Percentiles rank a stretch among this genome's conserved stretches.
Evolutionary conservation across 225 moss, liverwort and hornwort species (phyloP).

Genomic region (Lunularia cruciata): DNA sequence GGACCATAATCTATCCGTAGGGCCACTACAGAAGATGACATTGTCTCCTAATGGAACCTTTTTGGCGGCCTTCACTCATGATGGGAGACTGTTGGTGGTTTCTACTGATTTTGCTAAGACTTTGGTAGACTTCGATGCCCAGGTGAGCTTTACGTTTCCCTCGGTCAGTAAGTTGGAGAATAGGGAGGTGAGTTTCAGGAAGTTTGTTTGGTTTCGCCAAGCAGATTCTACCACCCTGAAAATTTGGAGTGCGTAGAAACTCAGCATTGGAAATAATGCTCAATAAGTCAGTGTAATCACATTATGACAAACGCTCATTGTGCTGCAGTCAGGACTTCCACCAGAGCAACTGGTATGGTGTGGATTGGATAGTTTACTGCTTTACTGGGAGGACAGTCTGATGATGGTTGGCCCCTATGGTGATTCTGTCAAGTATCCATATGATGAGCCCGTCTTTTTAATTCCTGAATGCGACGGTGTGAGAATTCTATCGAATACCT

Average conservation of each 20-base stretch:
- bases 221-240: no score
- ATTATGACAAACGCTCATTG: background rate
- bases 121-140: conserved; percentile 68
- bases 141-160: no score
- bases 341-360: conserved; percentile 99
- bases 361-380: conserved; percentile 81
- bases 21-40: conserved; percentile 89
- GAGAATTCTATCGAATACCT: conserved; percentile 84
- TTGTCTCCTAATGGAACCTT: conserved; percentile 77
- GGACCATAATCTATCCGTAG: conserved; percentile 71
- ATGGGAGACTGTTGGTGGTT: conserved; percentile 84
- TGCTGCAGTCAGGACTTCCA: conserved; percentile 78
- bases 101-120: conserved; percentile 83
- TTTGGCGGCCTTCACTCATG: conserved; percentile 84
- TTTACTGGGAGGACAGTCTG: conserved; percentile 88
- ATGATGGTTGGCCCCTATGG: conserved; percentile 94
- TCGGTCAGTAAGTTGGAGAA: background rate
- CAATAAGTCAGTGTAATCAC: no score
- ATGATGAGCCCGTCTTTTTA: conserved; percentile 83
- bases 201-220: background rate
- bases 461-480: conserved; percentile 96
- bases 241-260: no score
- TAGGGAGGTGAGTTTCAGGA: background rate
- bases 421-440: conserved; percentile 74
- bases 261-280: no score